Percentiles rank a stretch among this genome's conserved stretches.
Evolutionary conservation across 192 early-diverging fungal genomes (phyloP).

Genomic region (Linnemannia hyalina): DNA sequence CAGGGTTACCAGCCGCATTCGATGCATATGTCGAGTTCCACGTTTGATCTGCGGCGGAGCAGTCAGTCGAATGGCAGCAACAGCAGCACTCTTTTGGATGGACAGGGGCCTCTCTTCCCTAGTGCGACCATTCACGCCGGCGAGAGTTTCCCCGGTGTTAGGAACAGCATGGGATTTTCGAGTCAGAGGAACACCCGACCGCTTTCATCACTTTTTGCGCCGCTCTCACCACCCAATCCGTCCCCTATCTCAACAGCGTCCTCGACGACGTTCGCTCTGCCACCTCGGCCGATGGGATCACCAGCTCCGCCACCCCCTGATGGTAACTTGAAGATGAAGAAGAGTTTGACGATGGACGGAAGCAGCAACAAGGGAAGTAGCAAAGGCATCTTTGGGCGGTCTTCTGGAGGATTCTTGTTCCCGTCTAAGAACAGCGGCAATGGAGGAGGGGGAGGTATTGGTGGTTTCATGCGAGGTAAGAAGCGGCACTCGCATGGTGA

Average conservation of each 20-base stretch:
- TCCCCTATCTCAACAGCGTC: not conserved
- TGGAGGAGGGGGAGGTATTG: not conserved
- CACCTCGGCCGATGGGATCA: not conserved
- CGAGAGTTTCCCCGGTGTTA: constrained; percentile 23
- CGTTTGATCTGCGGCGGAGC: constrained; percentile 26
- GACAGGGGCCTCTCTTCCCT: constrained; percentile 13
- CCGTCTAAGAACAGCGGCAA: not conserved
- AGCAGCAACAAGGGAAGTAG: constrained; percentile 13
- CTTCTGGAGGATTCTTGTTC: constrained; percentile 35
- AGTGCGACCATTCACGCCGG: constrained; percentile 36
- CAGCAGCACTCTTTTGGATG: not conserved
- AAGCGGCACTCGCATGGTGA: constrained; percentile 32
- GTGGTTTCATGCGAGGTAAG: constrained; percentile 21
- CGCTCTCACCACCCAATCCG: not conserved
- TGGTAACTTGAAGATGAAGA: constrained; percentile 49
- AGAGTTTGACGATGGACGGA: constrained; percentile 47
- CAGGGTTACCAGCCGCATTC: constrained; percentile 35
- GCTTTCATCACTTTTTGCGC: constrained; percentile 30
- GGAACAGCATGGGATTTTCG: not conserved
- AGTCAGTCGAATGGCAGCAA: not conserved
- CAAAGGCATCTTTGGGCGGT: constrained; percentile 5
- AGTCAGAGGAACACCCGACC: constrained; percentile 4
- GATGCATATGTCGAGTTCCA: constrained; percentile 24
- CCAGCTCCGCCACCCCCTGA: constrained; percentile 43
- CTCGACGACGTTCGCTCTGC: constrained; percentile 6